Conservation (phyloP, 768 basidiomycete genomes). For the Rhizopogon sp. region DNA sequence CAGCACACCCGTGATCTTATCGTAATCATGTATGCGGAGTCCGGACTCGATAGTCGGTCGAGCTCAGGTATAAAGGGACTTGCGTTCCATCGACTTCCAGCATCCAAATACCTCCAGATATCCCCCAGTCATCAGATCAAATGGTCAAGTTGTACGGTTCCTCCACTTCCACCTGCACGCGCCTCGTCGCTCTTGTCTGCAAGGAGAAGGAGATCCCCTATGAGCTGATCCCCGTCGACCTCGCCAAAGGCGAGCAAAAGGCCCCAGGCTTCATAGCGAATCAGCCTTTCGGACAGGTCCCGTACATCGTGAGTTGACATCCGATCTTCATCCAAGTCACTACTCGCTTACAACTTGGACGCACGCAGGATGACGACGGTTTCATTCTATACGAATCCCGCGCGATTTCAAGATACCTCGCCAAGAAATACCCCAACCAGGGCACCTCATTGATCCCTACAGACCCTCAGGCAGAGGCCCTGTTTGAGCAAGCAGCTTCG, state of each 20-base stretch:
- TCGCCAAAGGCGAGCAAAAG: constrained; percentile 43
- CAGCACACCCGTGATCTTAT: not conserved
- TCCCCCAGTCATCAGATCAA: not conserved
- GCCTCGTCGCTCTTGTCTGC: constrained; percentile 44
- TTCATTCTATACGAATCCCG: constrained; percentile 60
- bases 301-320: constrained; percentile 31
- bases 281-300: constrained; percentile 59
- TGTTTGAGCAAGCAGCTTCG: constrained; percentile 31
- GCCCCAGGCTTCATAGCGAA: constrained; percentile 32
- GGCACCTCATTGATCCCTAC: constrained; percentile 48
- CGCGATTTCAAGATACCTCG: constrained; percentile 58
- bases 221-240: constrained; percentile 41
- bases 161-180: constrained; percentile 41
- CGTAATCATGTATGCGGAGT: not conserved
- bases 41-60: no score
- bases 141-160: constrained; percentile 34
- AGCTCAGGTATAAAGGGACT: not conserved
- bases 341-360: no score
- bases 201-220: constrained; percentile 56
- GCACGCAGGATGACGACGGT: constrained; percentile 50
- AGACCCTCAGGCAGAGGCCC: constrained; percentile 27
- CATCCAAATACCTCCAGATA: not conserved
- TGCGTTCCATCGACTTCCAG: not conserved
- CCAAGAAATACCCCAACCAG: constrained; percentile 45
- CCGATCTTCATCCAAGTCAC: no score